Conservation (phyloP, 768 basidiomycete genomes). For the Podaxis rugospora region DNA sequence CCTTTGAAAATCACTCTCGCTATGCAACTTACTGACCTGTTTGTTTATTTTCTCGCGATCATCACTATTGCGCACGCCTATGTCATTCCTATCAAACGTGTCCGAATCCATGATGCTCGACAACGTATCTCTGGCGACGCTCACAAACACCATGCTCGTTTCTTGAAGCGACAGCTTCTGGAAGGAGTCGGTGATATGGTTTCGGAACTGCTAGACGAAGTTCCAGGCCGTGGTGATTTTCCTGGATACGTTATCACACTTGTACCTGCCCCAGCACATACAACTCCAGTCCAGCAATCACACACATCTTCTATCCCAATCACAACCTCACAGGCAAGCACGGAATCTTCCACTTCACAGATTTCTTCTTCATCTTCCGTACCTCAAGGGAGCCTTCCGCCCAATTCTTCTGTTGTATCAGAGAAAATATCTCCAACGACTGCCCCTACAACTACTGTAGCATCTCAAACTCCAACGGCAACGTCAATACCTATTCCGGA, state of each 20-base stretch:
- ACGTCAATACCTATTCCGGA: conserved; percentile 10
- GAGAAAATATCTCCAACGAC: background rate
- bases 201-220: background rate
- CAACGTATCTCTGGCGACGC: conserved; percentile 1
- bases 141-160: background rate
- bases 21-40: background rate
- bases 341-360: background rate
- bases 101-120: conserved; percentile 11
- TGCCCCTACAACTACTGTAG: background rate
- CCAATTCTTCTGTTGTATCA: background rate
- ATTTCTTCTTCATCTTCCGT: background rate
- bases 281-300: background rate
- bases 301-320: background rate
- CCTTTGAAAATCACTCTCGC: background rate
- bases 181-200: background rate
- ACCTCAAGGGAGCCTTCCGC: background rate
- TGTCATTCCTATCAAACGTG: conserved; percentile 18
- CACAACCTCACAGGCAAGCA: conserved; percentile 1
- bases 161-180: background rate
- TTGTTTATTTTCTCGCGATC: background rate
- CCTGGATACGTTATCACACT: background rate
- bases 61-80: background rate
- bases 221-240: background rate
- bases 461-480: background rate
- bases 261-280: background rate